Conservation (phyloP, 148 eudicot genomes). For the Rhododendron ferrugineum region DNA sequence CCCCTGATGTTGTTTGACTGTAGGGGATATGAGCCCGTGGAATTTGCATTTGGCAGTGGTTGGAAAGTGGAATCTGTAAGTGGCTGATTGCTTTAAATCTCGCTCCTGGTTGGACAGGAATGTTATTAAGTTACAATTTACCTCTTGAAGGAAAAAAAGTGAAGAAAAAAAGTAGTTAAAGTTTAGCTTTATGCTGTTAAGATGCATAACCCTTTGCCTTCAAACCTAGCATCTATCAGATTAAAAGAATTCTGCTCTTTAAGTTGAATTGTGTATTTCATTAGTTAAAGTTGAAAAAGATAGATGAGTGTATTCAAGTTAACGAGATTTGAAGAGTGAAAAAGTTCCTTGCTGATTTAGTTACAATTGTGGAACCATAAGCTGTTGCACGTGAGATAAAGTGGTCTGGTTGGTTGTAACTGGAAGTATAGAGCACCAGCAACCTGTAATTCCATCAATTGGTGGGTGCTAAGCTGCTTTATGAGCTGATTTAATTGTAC, state of each 20-base stretch:
- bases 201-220: neutral
- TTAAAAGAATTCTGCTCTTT: neutral
- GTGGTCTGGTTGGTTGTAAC: neutral
- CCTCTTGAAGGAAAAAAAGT: neutral
- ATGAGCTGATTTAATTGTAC: neutral
- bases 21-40: slow-evolving; percentile 81
- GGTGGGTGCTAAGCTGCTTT: neutral
- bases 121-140: neutral
- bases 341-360: neutral
- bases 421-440: neutral
- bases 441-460: neutral
- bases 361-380: neutral
- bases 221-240: neutral
- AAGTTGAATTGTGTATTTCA: neutral
- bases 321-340: neutral
- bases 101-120: neutral
- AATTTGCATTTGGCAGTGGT: slow-evolving; percentile 56
- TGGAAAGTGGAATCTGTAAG: slow-evolving; percentile 89
- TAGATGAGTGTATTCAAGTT: neutral
- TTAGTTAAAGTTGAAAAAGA: neutral
- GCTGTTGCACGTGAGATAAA: neutral
- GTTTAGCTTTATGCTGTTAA: neutral
- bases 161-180: neutral
- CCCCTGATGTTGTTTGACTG: slow-evolving; percentile 85
- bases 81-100: slow-evolving; percentile 1